Evolutionary conservation across 768 basidiomycete genomes (phyloP).

Genomic region (Boletus sp.): DNA sequence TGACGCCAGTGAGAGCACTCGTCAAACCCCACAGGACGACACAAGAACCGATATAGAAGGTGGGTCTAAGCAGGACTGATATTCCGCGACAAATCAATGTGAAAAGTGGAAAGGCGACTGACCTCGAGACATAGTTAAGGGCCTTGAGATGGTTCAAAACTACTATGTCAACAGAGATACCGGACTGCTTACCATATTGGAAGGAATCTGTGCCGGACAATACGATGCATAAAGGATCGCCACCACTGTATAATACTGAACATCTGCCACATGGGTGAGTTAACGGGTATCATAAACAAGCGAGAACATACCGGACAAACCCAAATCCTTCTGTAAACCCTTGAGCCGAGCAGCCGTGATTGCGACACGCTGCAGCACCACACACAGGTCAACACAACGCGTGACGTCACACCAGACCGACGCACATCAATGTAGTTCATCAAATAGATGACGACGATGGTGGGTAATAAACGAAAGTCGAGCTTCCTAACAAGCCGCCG

Average conservation of each 20-base stretch:
- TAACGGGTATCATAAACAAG: not conserved
- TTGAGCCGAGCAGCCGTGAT: conserved; percentile 50
- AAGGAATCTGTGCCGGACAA: conserved; percentile 52
- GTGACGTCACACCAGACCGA: not conserved
- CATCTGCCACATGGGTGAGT: conserved; percentile 32
- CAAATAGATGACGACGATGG: conserved; percentile 56
- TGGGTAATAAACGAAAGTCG: conserved; percentile 53
- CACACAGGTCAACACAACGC: not conserved
- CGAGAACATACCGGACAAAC: conserved; percentile 37
- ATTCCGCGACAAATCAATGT: too few species aligned
- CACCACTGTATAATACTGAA: conserved; percentile 55
- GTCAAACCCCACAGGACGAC: conserved; percentile 63
- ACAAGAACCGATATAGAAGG: conserved; percentile 58
- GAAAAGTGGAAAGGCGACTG: not conserved
- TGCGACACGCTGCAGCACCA: conserved; percentile 39
- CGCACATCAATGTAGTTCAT: conserved; percentile 68
- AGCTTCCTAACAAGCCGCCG: conserved; percentile 48
- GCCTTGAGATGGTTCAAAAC: conserved; percentile 34
- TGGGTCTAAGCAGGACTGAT: conserved; percentile 41
- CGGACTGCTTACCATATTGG: conserved; percentile 7
- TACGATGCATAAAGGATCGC: conserved; percentile 59
- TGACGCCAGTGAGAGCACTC: conserved; percentile 59
- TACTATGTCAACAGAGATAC: not conserved
- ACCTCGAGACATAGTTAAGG: conserved; percentile 54
- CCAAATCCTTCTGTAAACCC: conserved; percentile 47